Percentiles rank a stretch among this genome's conserved stretches.
Conservation (phyloP, 306 rosid species). For the Casuarina cunninghamiana region DNA sequence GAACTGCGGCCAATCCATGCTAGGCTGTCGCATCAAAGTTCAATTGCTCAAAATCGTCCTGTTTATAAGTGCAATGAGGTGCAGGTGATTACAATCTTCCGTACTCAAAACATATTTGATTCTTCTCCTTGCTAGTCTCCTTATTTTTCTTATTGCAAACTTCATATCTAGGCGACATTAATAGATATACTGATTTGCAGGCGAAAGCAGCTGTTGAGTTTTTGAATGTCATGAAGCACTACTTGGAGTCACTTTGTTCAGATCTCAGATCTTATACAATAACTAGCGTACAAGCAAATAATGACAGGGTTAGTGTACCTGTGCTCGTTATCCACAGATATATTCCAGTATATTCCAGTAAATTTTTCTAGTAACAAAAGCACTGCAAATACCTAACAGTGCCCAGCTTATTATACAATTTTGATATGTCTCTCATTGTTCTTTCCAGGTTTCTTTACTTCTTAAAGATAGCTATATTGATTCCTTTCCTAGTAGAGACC, state of each 20-base stretch:
- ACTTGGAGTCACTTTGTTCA: constrained; percentile 82
- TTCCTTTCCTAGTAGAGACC: constrained; percentile 81
- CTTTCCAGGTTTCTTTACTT: constrained; percentile 90
- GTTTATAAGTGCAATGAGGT: constrained; percentile 84
- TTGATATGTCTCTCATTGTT: constrained; percentile 21
- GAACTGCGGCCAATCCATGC: constrained; percentile 76
- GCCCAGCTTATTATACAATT: constrained; percentile 13
- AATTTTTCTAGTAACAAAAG: constrained; percentile 17
- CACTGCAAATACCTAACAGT: background rate
- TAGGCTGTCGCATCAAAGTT: constrained; percentile 46
- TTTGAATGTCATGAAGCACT: constrained; percentile 60
- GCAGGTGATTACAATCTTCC: constrained; percentile 59
- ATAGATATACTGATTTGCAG: constrained; percentile 38
- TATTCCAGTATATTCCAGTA: constrained; percentile 17
- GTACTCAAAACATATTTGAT: constrained; percentile 26
- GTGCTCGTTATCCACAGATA: constrained; percentile 11
- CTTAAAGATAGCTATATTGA: constrained; percentile 91
- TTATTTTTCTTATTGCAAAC: constrained; percentile 13
- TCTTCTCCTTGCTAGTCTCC: background rate
- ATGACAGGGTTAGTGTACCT: constrained; percentile 67
- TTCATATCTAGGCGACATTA: background rate
- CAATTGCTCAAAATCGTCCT: constrained; percentile 72
- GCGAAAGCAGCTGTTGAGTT: constrained; percentile 66
- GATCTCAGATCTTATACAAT: constrained; percentile 75
- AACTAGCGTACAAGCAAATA: constrained; percentile 82